phyloP scores from a whole-genome alignment of 1,139 yeast genomes.

The Blastobotrys elegans region DNA sequence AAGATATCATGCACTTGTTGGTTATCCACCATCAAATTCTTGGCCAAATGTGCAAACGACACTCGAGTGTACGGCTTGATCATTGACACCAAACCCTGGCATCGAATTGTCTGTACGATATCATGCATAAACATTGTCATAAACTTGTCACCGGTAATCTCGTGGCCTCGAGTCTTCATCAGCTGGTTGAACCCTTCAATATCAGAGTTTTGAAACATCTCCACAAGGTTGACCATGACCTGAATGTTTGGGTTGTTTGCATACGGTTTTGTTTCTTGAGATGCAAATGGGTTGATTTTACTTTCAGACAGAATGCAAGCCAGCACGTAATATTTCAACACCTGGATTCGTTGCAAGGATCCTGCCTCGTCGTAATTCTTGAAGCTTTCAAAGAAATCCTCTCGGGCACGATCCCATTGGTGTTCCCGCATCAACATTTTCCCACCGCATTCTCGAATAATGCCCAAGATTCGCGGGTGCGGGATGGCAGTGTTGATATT shows the following conservation, averaged over 20 bases:
- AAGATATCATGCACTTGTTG: conserved; percentile 39
- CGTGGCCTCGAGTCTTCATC: conserved; percentile 27
- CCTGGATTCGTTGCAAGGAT: conserved; percentile 47
- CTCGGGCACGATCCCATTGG: conserved; percentile 57
- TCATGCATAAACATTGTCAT: conserved; percentile 30
- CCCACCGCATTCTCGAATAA: conserved; percentile 72
- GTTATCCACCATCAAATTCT: conserved; percentile 25
- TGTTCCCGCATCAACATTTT: conserved; percentile 54
- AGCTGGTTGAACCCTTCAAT: conserved; percentile 35
- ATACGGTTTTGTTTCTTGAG: conserved; percentile 45
- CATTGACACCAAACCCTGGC: conserved; percentile 35
- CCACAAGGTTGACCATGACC: conserved; percentile 37
- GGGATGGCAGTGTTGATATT: conserved; percentile 59
- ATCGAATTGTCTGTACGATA: conserved; percentile 33
- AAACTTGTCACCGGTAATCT: conserved; percentile 28
- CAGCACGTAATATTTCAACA: conserved; percentile 57
- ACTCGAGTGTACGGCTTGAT: conserved; percentile 39
- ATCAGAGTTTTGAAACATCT: conserved; percentile 37
- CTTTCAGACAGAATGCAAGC: conserved; percentile 61
- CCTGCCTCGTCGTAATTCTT: conserved; percentile 80
- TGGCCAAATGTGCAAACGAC: conserved; percentile 33
- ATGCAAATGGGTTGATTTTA: conserved; percentile 60
- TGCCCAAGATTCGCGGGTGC: conserved; percentile 69
- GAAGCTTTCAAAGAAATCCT: conserved; percentile 67
- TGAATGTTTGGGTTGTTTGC: conserved; percentile 36